Evolutionary conservation across 139 green algal species (phyloP).

Genomic region (Picocystis salinarum): DNA sequence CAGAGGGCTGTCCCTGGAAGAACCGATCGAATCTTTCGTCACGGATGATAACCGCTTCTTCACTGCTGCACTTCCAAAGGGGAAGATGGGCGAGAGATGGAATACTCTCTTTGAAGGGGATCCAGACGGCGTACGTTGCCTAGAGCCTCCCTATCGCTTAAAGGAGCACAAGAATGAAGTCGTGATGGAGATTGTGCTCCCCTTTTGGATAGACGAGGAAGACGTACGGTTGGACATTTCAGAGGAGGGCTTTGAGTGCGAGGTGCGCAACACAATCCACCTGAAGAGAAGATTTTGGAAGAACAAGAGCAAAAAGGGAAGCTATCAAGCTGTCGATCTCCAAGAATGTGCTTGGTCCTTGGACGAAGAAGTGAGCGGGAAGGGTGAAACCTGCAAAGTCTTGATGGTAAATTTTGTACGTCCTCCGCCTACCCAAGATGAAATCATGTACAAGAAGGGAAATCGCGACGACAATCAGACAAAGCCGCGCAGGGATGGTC

Average conservation of each 20-base stretch:
- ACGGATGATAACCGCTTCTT: conserved; percentile 31
- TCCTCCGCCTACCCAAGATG: conserved; percentile 23
- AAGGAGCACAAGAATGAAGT: conserved; percentile 27
- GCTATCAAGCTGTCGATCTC: conserved; percentile 12
- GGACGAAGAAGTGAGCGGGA: conserved; percentile 19
- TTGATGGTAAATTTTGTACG: conserved; percentile 28
- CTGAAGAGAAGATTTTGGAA: conserved; percentile 35
- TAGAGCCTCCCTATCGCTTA: conserved; percentile 16
- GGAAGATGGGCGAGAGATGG: conserved; percentile 21
- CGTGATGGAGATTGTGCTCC: conserved; percentile 36
- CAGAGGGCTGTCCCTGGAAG: conserved; percentile 9
- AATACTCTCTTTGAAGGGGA: conserved; percentile 36
- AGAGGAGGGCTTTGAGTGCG: conserved; percentile 8
- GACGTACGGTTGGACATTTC: conserved; percentile 31
- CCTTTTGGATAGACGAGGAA: conserved; percentile 43
- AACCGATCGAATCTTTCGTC: conserved; percentile 19
- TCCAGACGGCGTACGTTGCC: conserved; percentile 22
- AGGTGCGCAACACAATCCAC: conserved; percentile 22
- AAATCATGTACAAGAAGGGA: conserved; percentile 46
- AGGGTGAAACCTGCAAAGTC: conserved; percentile 13
- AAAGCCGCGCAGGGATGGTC: conserved; percentile 2
- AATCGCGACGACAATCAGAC: conserved; percentile 1
- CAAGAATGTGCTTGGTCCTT: conserved; percentile 30
- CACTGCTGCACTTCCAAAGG: conserved; percentile 25
- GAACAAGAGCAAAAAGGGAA: conserved; percentile 8